Base-by-base conservation (phyloP, 1,284 basidiomycete species). In the Fistulina hepatica region DNA sequence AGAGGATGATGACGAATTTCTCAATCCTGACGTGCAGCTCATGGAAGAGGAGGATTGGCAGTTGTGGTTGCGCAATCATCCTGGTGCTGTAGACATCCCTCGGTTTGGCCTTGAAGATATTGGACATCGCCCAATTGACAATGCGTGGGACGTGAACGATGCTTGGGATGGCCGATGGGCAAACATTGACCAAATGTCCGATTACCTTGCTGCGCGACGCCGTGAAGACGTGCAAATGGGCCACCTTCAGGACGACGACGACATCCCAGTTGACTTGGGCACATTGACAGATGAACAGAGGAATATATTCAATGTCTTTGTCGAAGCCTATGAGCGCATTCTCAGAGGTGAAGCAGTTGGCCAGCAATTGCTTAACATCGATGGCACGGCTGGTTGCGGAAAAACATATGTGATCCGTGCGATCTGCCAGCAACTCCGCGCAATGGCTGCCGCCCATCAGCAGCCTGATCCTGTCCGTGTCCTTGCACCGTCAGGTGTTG, bases 21-120 rank as follows among this genome's bases (percentile, higher is more conserved):
- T 41, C 12, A 25, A 20, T 4, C 27, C 22, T 5, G 37, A 45
- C n/a, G 22, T 32, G 1, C 31, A 34, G 24, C 4, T 4, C 5
- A 45, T 45, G 37, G 36, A 17, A 12, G 22, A 40, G 21, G 43
- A 44, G 7, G 44, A 39, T 24, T 45, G 44, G 44, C 44, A 45
- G 30, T 19, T 36, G 10, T 45, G 33, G 27, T 40, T 41, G 11
- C 27, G 33, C 3, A 36, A 17, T 12, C 30, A 33, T 17, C 43
- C 43, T 3, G 34, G 37, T 37, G 36, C 33, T 9, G 35, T 26
- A 9, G 28, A 15, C 13, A 21, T 42, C 15, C 37, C 40, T 2
- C n/a, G 20, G n/a, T 36, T 40, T 30, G 34, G 25, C 6, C 16
- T 16, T 6, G 22, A 10, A 11, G 40, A 44, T 22, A 27, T 44